A percentile compares a stretch with the other conserved stretches of the same genome.
Conservation (phyloP, 2,329 filamentous ascomycete species). For the Tolypocladium album region DNA sequence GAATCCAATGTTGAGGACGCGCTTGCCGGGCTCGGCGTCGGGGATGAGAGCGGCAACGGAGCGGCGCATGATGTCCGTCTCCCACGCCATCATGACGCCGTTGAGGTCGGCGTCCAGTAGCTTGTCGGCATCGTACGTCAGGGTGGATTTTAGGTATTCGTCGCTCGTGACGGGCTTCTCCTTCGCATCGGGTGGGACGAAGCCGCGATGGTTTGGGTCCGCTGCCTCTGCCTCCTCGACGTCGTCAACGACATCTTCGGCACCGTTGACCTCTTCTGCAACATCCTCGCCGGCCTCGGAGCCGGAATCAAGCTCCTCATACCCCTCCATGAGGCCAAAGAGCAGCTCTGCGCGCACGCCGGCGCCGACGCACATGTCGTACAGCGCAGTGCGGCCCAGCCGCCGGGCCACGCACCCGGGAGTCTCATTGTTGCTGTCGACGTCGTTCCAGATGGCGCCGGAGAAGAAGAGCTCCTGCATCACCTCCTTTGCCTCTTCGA, state of each 20-base stretch:
- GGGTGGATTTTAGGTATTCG: constrained; percentile 56
- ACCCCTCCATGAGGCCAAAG: constrained; percentile 71
- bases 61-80: constrained; percentile 73
- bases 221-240: constrained; percentile 17
- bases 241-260: constrained; percentile 19
- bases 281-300: constrained; percentile 38
- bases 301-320: constrained; percentile 57
- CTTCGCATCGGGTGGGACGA: constrained; percentile 22
- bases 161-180: constrained; percentile 47
- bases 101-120: constrained; percentile 67
- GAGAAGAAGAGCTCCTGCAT: constrained; percentile 70
- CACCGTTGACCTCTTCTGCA: constrained; percentile 22
- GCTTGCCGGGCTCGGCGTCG: constrained; percentile 38
- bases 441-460: constrained; percentile 95
- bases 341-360: constrained; percentile 86
- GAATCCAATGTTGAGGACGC: constrained; percentile 77
- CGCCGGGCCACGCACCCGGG: constrained; percentile 75
- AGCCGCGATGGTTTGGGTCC: constrained; percentile 15
- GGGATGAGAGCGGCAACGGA: constrained; percentile 59
- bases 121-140: constrained; percentile 54
- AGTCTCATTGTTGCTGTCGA: constrained; percentile 79
- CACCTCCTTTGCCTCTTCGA: constrained; percentile 55
- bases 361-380: constrained; percentile 76
- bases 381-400: constrained; percentile 59
- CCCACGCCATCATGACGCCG: constrained; percentile 92